Evolutionary conservation across 2,329 filamentous ascomycete genomes (phyloP).

Genomic region (Botryotinia globosa): DNA sequence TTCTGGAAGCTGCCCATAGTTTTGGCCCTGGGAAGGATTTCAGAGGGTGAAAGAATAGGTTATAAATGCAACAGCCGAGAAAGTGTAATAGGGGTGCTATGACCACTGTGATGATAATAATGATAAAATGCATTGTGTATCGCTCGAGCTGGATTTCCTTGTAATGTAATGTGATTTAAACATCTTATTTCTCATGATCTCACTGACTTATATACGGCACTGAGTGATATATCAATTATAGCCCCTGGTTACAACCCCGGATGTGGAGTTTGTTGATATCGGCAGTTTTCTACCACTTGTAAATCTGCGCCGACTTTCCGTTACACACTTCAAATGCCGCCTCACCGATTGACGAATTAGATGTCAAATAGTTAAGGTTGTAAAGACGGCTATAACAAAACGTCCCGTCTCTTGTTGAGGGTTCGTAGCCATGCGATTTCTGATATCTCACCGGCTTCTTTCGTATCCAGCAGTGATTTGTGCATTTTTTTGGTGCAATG

Average conservation of each 20-base stretch:
- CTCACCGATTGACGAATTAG: neutral
- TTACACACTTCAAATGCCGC: neutral
- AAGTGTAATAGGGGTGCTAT: neutral
- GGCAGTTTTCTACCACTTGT: neutral
- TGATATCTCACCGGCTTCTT: neutral
- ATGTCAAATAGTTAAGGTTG: neutral
- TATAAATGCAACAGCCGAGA: conserved; percentile 17
- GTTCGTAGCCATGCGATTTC: neutral
- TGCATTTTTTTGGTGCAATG: neutral
- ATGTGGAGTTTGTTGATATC: neutral
- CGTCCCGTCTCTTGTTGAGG: neutral
- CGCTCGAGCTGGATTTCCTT: neutral
- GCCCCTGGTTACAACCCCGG: neutral
- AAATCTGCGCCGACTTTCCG: conserved; percentile 1
- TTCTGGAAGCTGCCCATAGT: conserved; percentile 14
- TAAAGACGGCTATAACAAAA: neutral
- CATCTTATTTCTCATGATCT: neutral
- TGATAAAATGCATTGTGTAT: neutral
- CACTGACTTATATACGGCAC: neutral
- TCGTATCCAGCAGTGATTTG: neutral
- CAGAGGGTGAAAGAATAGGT: conserved; percentile 25
- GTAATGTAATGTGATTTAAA: too few relatives aligned
- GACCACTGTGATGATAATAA: neutral
- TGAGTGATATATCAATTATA: neutral
- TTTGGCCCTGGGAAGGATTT: conserved; percentile 23